Evolutionary conservation across 2,329 filamentous ascomycete species (phyloP).

Genomic region (Diplodia mutila): DNA sequence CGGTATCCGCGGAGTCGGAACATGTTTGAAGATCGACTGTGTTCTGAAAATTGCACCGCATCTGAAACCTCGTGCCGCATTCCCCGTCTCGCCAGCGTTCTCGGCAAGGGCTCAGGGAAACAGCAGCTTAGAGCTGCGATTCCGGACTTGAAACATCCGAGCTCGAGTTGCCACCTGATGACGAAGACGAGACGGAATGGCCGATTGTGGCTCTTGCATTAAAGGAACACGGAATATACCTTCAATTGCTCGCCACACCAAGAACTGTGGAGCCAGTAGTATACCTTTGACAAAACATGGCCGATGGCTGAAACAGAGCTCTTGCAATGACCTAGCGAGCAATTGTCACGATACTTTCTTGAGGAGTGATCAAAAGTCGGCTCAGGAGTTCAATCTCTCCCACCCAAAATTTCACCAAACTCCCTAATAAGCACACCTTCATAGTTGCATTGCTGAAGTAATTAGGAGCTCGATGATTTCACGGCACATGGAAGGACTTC

Average conservation of each 20-base stretch:
- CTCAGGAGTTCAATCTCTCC: background rate
- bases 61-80: background rate
- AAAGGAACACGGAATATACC: background rate
- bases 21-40: background rate
- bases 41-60: background rate
- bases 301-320: background rate
- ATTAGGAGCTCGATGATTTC: no score
- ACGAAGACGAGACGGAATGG: background rate
- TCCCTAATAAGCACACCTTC: background rate
- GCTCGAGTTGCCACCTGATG: background rate
- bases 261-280: background rate
- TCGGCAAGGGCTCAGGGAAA: background rate
- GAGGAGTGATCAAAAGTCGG: background rate
- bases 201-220: background rate
- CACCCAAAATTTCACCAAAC: no score
- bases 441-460: background rate
- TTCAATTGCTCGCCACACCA: background rate
- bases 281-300: background rate
- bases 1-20: background rate
- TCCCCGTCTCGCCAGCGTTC: background rate
- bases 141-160: background rate
- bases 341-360: background rate
- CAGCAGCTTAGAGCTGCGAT: background rate
- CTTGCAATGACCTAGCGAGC: background rate
- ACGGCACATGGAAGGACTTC: no score